Conservation (phyloP, 176 grass and related monocot species). For the Musa acuminata region DNA sequence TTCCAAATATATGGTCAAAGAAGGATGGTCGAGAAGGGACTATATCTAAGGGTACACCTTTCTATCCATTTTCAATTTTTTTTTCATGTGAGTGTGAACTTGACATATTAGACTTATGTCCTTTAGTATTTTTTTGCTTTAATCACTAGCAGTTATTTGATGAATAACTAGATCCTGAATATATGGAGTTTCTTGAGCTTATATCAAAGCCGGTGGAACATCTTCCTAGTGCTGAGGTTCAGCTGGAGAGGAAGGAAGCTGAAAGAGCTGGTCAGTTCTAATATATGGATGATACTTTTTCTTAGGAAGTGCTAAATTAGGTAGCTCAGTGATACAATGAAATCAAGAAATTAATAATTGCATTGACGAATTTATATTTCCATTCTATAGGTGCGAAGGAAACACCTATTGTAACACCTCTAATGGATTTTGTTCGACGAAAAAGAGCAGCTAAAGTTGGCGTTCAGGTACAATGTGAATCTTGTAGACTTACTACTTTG, state of each 20-base stretch:
- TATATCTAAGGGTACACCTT: conserved; percentile 59
- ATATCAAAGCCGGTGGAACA: conserved; percentile 78
- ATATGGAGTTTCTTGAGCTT: conserved; percentile 82
- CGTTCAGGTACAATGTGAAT: conserved; percentile 39
- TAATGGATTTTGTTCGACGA: conserved; percentile 88
- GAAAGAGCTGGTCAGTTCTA: conserved; percentile 69
- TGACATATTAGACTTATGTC: not conserved
- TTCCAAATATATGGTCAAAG: conserved; percentile 62
- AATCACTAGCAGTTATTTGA: conserved; percentile 9
- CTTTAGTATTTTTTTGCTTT: conserved; percentile 12
- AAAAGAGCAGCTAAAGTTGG: conserved; percentile 82
- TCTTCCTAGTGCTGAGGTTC: conserved; percentile 97
- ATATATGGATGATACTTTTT: conserved; percentile 1
- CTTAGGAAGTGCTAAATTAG: not conserved
- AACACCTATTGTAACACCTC: conserved; percentile 62
- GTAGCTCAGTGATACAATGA: not conserved
- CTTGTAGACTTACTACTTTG: not conserved
- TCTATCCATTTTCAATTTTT: not conserved
- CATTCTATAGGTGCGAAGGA: conserved; percentile 66
- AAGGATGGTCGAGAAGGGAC: conserved; percentile 90
- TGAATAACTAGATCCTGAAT: conserved; percentile 69
- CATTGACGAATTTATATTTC: not conserved
- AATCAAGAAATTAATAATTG: not conserved
- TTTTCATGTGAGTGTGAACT: not conserved
- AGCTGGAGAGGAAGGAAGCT: conserved; percentile 97